A percentile compares a stretch with the other conserved stretches of the same genome.
Evolutionary conservation across 208 protist genomes (phyloP).

Genomic region (Trypanosoma cruzi): DNA sequence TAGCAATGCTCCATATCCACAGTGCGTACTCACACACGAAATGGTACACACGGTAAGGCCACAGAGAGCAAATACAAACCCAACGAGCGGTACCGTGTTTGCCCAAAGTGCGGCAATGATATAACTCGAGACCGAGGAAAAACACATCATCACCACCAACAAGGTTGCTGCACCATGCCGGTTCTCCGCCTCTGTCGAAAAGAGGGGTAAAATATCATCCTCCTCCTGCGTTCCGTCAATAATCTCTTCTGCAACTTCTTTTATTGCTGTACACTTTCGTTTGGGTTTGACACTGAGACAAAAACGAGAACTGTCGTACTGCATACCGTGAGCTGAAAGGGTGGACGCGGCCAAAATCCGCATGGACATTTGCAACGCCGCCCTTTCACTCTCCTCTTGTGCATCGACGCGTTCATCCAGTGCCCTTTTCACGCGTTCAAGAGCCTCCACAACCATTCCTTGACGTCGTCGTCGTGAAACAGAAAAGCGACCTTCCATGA

Average conservation of each 20-base stretch:
- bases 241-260: slow-evolving; percentile 1
- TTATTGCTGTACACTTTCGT: not conserved
- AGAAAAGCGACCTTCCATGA: slow-evolving; percentile 38
- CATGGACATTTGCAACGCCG: slow-evolving; percentile 50
- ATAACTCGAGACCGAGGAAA: slow-evolving; percentile 57
- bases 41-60: slow-evolving; percentile 59
- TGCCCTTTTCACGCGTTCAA: slow-evolving; percentile 28
- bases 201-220: slow-evolving; percentile 4
- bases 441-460: slow-evolving; percentile 40
- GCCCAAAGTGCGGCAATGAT: slow-evolving; percentile 60
- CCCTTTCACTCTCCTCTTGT: slow-evolving; percentile 32
- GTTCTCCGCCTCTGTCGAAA: slow-evolving; percentile 7
- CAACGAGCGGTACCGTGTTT: slow-evolving; percentile 31
- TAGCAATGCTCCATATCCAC: slow-evolving; percentile 64
- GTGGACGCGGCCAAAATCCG: slow-evolving; percentile 32
- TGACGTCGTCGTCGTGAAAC: slow-evolving; percentile 25
- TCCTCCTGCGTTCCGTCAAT: not conserved
- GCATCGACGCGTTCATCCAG: slow-evolving; percentile 9
- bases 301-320: slow-evolving; percentile 1
- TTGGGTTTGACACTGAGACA: not conserved
- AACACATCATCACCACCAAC: slow-evolving; percentile 62
- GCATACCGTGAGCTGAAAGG: slow-evolving; percentile 12
- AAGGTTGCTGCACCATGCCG: slow-evolving; percentile 50
- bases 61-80: slow-evolving; percentile 48
- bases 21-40: slow-evolving; percentile 67